Conservation (phyloP, 75 land plant genomes). For the Pinus tabuliformis region DNA sequence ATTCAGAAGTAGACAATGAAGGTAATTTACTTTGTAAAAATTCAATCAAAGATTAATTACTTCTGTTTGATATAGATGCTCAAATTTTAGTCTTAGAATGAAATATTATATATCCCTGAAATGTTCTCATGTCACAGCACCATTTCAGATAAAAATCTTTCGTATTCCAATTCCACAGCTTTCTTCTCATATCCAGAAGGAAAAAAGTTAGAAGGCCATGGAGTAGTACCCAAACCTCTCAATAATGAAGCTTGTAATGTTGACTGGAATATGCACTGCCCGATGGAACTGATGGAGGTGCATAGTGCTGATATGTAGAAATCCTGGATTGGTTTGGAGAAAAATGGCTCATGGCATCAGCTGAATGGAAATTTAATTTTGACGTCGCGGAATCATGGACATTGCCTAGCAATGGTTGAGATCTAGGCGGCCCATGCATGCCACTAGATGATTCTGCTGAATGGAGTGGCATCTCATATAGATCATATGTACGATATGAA, state of each 20-base stretch:
- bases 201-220: too few species aligned
- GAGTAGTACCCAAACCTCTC: too few species aligned
- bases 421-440: not conserved
- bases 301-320: not conserved
- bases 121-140: not conserved
- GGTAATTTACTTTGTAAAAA: too few species aligned
- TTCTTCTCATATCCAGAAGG: too few species aligned
- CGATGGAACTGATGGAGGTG: not conserved
- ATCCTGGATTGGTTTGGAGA: not conserved
- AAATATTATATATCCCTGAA: not conserved
- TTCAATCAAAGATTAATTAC: too few species aligned
- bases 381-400: not conserved
- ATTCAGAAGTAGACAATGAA: too few species aligned
- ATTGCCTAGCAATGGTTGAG: not conserved
- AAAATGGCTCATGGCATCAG: not conserved
- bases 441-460: not conserved
- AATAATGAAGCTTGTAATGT: too few species aligned
- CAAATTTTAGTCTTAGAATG: too few species aligned
- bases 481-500: constrained; percentile 2
- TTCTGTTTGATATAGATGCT: too few species aligned
- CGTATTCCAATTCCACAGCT: too few species aligned
- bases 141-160: too few species aligned
- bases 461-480: not conserved
- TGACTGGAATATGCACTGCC: too few species aligned
- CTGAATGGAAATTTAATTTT: not conserved